A percentile compares a stretch with the other conserved stretches of the same genome.
Evolutionary conservation across 2,329 filamentous ascomycete genomes (phyloP).

Genomic region (Whalleya microplaca): DNA sequence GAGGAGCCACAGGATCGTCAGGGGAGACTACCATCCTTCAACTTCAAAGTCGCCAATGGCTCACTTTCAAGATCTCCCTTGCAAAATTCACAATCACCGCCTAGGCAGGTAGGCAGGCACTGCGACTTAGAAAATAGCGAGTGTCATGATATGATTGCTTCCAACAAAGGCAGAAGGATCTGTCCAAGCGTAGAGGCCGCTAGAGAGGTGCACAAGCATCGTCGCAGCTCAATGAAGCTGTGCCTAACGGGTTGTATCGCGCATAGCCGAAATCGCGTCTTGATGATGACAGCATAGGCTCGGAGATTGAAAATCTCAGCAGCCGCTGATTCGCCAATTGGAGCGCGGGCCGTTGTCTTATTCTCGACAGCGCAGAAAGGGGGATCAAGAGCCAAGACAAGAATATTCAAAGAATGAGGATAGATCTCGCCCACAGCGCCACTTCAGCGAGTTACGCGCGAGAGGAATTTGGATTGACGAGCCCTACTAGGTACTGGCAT

Average conservation of each 20-base stretch:
- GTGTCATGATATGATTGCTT: neutral
- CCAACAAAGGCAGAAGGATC: neutral
- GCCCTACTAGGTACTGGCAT: neutral
- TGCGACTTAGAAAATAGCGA: neutral
- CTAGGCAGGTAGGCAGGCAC: neutral
- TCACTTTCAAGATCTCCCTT: neutral
- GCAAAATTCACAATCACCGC: neutral
- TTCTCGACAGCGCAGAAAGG: neutral
- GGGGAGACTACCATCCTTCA: neutral
- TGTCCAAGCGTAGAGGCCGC: neutral
- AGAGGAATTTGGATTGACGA: neutral
- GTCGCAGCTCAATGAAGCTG: neutral
- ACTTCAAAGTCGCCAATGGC: neutral
- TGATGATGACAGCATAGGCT: slow-evolving; percentile 12
- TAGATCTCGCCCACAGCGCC: neutral
- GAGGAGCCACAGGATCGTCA: neutral
- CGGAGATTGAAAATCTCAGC: slow-evolving; percentile 13
- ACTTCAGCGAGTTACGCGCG: neutral
- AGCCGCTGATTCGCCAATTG: slow-evolving; percentile 7
- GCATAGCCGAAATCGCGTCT: slow-evolving; percentile 20
- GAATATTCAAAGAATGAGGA: neutral
- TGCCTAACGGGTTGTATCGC: slow-evolving; percentile 11
- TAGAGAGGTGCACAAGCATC: neutral
- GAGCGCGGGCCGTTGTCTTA: neutral
- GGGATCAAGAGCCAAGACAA: neutral